Conservation (phyloP, 2,329 filamentous ascomycete species). For the Colletotrichum eremochloae region DNA sequence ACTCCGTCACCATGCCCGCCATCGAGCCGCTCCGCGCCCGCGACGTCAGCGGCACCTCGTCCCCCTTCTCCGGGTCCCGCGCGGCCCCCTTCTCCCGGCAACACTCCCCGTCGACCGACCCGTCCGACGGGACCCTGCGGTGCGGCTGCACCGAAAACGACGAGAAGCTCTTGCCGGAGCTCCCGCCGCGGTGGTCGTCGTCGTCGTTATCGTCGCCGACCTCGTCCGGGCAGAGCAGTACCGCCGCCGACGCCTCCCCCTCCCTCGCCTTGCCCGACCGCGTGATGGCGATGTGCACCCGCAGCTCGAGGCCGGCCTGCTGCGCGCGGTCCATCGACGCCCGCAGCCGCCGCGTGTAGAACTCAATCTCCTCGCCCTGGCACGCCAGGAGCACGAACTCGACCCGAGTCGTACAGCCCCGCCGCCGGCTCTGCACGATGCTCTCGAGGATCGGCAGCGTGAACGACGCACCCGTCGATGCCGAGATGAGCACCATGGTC, state of each 20-base stretch:
- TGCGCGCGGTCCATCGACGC: conserved; percentile 59
- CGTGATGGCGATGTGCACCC: conserved; percentile 68
- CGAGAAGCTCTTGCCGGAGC: conserved; percentile 30
- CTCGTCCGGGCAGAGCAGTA: conserved; percentile 24
- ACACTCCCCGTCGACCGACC: conserved; percentile 2
- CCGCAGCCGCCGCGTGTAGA: conserved; percentile 65
- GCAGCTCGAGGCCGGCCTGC: conserved; percentile 62
- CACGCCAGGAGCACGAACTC: conserved; percentile 67
- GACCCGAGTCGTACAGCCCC: conserved; percentile 65
- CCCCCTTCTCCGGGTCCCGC: conserved; percentile 32
- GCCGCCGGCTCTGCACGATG: conserved; percentile 57
- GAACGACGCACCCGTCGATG: conserved; percentile 74
- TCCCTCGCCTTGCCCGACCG: conserved; percentile 48
- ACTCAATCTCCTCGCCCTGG: conserved; percentile 66
- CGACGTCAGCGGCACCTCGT: conserved; percentile 45
- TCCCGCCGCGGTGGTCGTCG: conserved; percentile 31
- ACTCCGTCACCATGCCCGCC: conserved; percentile 57
- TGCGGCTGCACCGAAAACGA: conserved; percentile 20
- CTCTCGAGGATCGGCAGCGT: conserved; percentile 71
- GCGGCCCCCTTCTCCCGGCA: conserved; percentile 21
- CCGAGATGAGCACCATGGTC: conserved; percentile 70
- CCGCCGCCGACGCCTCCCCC: conserved; percentile 42
- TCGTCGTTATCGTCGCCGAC: no score
- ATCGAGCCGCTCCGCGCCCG: conserved; percentile 21
- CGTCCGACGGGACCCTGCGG: conserved; percentile 20